Evolutionary conservation across 2,329 filamentous ascomycete genomes (phyloP), one percentile per base, ranked within the genome.

Genomic region (Ustulina deusta): DNA sequence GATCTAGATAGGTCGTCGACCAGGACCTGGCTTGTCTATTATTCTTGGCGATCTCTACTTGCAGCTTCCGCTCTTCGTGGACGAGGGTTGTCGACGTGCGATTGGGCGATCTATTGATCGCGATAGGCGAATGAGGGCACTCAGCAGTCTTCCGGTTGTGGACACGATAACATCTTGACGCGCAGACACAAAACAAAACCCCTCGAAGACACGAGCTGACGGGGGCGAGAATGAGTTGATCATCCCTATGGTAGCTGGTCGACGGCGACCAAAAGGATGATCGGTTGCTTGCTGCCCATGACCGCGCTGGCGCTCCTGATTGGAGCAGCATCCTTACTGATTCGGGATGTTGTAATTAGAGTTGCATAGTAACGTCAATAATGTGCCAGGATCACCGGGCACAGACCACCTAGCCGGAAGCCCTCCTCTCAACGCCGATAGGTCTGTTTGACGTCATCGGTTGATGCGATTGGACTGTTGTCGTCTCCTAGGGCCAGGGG

Each of bases 381-480:
- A 44, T n/a, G 42, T 44, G 36, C 58, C 49, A n/a, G 58, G 52
- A 46, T 63, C 52, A 58, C 29, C 25, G 29, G 34, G 42, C 63
- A 61, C 42, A 46, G 63, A 52, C 58, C 52, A 58, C 10, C 17
- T 49, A 32, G 34, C 29, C 42, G 2, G 22, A 46, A 20, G 42
- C 42, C 4, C 25, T 27, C 6, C 5, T 59, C 32, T 51, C 6
- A n/a, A 58, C 29, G 2, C 46, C 59, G 44, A 63, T 63, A 66
- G 64, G 65, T 55, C 56, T 51, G 13, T 52, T 59, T 49, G 34
- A 34, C 27, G 27, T 34, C 22, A 42, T 52, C 15, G 17, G n/a
- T 29, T 17, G 46, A 29, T 29, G 46, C n/a, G n/a, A n/a, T n/a
- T n/a, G n/a, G n/a, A n/a, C n/a, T n/a, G n/a, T n/a, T n/a, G n/a